These are phyloP conservation scores for Lathyrus tuberosus DNA, from an alignment of 306 rosid genomes.

Conservation along the genomic window DNA sequence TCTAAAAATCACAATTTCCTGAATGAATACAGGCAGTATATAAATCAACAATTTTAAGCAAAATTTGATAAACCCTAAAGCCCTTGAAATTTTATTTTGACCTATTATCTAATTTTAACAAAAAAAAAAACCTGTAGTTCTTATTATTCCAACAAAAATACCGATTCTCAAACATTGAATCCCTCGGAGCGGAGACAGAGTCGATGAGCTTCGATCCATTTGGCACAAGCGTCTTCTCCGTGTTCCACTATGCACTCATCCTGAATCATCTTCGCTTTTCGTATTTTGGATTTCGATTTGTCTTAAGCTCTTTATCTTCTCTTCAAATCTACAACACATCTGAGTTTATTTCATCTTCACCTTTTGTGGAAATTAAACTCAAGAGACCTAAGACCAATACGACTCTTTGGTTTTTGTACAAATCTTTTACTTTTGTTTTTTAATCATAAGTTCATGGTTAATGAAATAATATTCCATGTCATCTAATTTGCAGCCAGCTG, in stretches of 20 bases:
- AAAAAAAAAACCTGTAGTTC: neutral
- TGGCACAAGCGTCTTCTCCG: conserved; percentile 80
- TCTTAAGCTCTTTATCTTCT: too few relatives aligned
- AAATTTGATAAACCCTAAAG: neutral
- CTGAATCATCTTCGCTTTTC: conserved; percentile 67
- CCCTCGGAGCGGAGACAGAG: conserved; percentile 88
- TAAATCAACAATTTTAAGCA: neutral
- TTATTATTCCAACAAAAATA: neutral
- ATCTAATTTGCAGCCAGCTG: too few relatives aligned
- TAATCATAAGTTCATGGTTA: too few relatives aligned
- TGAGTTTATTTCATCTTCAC: too few relatives aligned
- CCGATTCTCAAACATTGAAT: conserved; percentile 59
- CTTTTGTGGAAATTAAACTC: too few relatives aligned
- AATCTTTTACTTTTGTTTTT: too few relatives aligned
- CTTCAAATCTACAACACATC: too few relatives aligned
- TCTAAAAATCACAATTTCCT: too few relatives aligned
- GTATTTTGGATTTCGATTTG: too few relatives aligned
- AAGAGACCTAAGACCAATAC: too few relatives aligned
- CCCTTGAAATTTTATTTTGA: neutral
- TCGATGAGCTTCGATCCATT: conserved; percentile 91
- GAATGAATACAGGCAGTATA: neutral
- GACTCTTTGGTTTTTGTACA: too few relatives aligned
- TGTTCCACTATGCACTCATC: conserved; percentile 92
- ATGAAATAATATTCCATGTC: too few relatives aligned
- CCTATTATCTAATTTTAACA: neutral